Base-by-base conservation (phyloP, 176 grass and related monocot genomes). In the Oropetium thomaeum region DNA sequence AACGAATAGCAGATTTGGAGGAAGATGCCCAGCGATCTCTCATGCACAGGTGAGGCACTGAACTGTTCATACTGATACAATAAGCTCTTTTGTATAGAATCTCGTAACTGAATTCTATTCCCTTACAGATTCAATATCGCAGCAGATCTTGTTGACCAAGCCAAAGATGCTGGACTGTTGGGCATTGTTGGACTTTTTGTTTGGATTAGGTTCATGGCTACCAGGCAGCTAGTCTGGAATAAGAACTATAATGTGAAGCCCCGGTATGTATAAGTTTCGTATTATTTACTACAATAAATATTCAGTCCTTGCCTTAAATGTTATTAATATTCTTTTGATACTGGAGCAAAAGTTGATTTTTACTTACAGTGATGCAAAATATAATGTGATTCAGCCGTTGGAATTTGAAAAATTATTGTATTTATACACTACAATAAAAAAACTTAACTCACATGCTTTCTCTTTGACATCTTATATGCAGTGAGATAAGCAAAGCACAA, bases 161-260 rank as follows among this genome's bases (percentile, higher is more conserved):
- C 84, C 49, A 94, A 58, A 88, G 79, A 88, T 82, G 71, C 84
- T 73, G 91, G 96, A 67, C 53, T 81, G 57, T 59, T 86, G n/a
- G 96, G 96, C 58, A 69, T 99, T 75, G 84, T 81, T 86, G 96
- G 91, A 63, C 73, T 99, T 79, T 83, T 99, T 58, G 92, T 95
- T 87, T 99, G 96, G 96, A 82, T 95, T 84, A 92, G 91, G 59
- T 99, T 95, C 76, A 99, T 99, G 96, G 85, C 82, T 64, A 92
- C 85, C 26, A 89, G 96, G 41, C 96, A 99, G 72, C 87, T 99
- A 58, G 75, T 79, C 76, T 99, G 96, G 96, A 99, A 95, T 77
- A 99, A 99, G 60, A 99, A 99, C 76, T 99, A 95, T 74, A 99
- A 99, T 80, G 96, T 99, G 76, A 99, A 99, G 82, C 96, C 96